These are phyloP conservation scores for Pseudogymnoascus destructans DNA, from an alignment of 2,329 filamentous ascomycete species.

Conservation along the genomic window DNA sequence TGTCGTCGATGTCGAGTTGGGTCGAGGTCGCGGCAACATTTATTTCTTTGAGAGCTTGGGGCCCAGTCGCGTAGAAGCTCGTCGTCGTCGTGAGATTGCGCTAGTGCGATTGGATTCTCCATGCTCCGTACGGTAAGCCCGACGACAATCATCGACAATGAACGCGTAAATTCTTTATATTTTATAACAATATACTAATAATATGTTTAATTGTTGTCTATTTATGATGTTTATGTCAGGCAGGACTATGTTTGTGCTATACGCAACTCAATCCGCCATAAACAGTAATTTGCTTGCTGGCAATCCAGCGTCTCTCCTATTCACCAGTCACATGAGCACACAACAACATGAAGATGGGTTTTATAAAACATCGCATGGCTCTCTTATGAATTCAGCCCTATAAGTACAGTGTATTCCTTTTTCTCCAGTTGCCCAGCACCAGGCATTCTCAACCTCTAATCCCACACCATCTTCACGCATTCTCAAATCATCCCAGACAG, in stretches of 20 bases:
- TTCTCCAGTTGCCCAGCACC: neutral
- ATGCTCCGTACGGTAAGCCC: neutral
- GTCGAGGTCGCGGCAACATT: conserved; percentile 5
- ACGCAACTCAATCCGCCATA: neutral
- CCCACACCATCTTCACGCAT: neutral
- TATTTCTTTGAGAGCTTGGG: conserved; percentile 8
- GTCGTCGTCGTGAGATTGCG: conserved; percentile 4
- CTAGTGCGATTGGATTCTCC: conserved; percentile 9
- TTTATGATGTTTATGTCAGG: neutral
- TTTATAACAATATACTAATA: neutral
- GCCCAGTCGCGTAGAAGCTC: conserved; percentile 5
- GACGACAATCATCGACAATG: neutral
- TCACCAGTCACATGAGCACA: neutral
- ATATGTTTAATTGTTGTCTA: neutral
- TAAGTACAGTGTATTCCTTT: neutral
- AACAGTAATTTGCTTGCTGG: neutral
- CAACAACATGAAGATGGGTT: neutral
- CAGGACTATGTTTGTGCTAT: neutral
- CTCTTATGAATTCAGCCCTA: neutral
- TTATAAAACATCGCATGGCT: neutral
- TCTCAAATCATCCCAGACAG: neutral
- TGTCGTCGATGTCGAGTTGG: conserved; percentile 3
- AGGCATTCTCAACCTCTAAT: neutral
- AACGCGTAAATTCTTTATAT: neutral
- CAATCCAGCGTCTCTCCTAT: neutral